phyloP scores from a whole-genome alignment of 192 early-diverging fungal species.

The Phlyctochytrium bullatum region DNA sequence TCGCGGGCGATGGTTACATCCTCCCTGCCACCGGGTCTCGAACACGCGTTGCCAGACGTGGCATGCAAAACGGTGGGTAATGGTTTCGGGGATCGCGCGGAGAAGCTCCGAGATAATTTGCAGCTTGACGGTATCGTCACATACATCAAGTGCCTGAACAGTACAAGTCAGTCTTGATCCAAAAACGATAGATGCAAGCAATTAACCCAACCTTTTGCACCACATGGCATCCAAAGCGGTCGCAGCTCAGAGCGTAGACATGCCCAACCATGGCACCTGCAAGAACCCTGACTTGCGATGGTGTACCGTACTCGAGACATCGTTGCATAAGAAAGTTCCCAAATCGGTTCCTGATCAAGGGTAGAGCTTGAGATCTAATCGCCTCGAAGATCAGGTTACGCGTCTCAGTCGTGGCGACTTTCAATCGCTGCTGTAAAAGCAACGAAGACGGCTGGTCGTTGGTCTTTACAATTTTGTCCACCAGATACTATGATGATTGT shows the following conservation, averaged over 20 bases:
- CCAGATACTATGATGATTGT: conserved; percentile 44
- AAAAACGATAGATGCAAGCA: not conserved
- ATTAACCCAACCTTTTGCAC: conserved; percentile 59
- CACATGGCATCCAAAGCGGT: conserved; percentile 78
- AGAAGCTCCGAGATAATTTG: conserved; percentile 63
- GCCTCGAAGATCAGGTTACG: conserved; percentile 60
- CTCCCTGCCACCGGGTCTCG: conserved; percentile 61
- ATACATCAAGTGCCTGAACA: conserved; percentile 56
- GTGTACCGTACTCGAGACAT: conserved; percentile 62
- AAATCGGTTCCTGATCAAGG: conserved; percentile 71
- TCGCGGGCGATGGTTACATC: conserved; percentile 11
- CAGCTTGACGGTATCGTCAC: conserved; percentile 58
- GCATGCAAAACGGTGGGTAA: conserved; percentile 73
- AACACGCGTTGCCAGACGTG: conserved; percentile 82
- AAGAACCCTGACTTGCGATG: conserved; percentile 54
- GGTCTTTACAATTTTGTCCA: conserved; percentile 66
- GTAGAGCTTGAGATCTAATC: conserved; percentile 52
- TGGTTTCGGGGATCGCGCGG: conserved; percentile 61
- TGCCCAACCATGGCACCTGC: conserved; percentile 61
- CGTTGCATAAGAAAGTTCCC: conserved; percentile 77
- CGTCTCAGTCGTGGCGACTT: conserved; percentile 48
- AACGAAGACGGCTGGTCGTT: conserved; percentile 75
- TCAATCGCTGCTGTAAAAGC: conserved; percentile 68
- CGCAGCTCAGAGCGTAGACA: conserved; percentile 60
- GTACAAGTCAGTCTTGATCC: not conserved